phyloP scores from a whole-genome alignment of 73 alveolate genomes.

The Tetrahymena malaccensis region DNA sequence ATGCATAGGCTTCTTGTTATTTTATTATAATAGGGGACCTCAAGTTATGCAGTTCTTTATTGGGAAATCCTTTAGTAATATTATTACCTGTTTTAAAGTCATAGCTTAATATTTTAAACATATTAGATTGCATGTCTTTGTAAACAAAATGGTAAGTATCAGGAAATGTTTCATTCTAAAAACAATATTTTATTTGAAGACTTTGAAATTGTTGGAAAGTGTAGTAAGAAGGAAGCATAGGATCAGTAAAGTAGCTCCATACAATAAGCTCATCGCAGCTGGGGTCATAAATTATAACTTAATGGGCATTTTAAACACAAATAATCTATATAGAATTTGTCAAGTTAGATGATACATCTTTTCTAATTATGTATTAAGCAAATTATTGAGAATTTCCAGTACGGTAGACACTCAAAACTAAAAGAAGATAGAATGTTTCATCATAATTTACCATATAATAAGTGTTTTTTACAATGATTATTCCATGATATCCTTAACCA shows the following conservation, averaged over 20 bases:
- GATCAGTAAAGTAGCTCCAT: not conserved
- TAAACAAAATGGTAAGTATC: not conserved
- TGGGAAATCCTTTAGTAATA: not conserved
- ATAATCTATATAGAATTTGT: not conserved
- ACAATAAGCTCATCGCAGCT: not conserved
- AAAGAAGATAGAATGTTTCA: not conserved
- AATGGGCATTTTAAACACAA: not conserved
- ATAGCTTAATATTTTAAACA: not conserved
- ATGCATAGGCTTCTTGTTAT: not conserved
- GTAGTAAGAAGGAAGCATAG: not conserved
- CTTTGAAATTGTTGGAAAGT: not conserved
- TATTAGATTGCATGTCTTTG: not conserved
- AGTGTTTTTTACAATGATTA: not conserved
- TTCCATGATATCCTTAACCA: not conserved
- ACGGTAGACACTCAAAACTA: not conserved
- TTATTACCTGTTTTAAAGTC: not conserved
- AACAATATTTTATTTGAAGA: not conserved
- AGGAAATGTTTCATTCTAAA: not conserved
- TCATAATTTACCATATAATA: not conserved
- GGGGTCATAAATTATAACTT: not conserved
- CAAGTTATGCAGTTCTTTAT: not conserved
- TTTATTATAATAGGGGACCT: not conserved
- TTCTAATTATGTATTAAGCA: not conserved
- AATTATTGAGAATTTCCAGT: not conserved
- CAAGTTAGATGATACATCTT: not conserved